Evolutionary conservation across 352 stramenopile genomes (phyloP), one percentile per base, ranked within the genome.

Genomic region (Peronospora farinosa): DNA sequence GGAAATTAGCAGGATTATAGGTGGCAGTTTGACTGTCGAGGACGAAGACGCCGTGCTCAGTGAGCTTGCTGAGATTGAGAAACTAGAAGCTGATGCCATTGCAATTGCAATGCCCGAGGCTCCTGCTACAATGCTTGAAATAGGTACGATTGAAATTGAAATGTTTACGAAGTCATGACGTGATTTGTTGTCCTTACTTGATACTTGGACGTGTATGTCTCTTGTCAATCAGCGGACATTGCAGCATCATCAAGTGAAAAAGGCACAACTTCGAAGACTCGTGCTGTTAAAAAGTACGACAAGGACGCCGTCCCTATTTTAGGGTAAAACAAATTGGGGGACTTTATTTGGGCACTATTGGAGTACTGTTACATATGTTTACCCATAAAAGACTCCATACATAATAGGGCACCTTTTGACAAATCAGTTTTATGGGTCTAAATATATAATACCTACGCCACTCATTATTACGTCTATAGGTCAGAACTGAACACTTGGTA

Each of bases 1-100:
- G 78, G 81, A 95, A 74, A 94, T 95, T 55, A 89, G 85, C 40
- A 64, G 75, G 31, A 63, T 95, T 33, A 84, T 95, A 31, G 78
- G 74, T 25, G 69, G 76, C 50, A 88, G 49, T 27, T 61, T 94
- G 50, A 89, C 76, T 4, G 66, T 88, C 31, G 74, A 91, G 54
- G 84, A 92, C 61, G 86, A 95, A 63, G 81, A 93, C 43, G 81
- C 74, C 25, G 79, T 95, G 39, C 71, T 95, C 17, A 78, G 64
- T 31, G 84, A 95, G 44, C 68, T 95, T 15, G 82, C 80, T 2
- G 83, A 86, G 55, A 92, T 95, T 45, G 84, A 95, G 50, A 67
- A 70, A 32, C 46, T 82, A 51, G 84, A 94, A 47, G 78, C 75
- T 0, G 64, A 69, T 7, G 56, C 49, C 7, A 69, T 94, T 10